These are phyloP conservation scores for Escovopsis sp. DNA, from an alignment of 2,329 filamentous ascomycete species.

Conservation along the genomic window DNA sequence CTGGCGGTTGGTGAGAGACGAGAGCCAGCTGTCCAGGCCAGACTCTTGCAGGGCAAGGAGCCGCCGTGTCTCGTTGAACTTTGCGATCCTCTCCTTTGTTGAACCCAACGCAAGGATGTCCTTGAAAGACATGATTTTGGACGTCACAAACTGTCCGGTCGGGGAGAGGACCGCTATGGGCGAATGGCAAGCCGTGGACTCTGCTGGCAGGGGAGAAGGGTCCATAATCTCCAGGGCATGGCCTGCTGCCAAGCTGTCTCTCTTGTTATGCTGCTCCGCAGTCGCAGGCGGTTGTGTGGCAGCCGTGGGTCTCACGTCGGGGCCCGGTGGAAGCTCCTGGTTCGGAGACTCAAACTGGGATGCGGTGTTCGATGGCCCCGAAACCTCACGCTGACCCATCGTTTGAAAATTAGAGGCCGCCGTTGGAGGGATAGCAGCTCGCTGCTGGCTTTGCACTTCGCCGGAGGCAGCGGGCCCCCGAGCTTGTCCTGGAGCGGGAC, in stretches of 20 bases:
- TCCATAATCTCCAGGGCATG: conserved; percentile 11
- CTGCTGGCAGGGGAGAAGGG: conserved; percentile 22
- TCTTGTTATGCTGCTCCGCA: no score
- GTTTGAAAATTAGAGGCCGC: no score
- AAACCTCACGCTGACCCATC: no score
- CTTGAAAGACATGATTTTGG: conserved; percentile 44
- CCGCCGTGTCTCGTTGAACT: conserved; percentile 57
- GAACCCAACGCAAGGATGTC: conserved; percentile 62
- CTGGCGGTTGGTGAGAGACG: conserved; percentile 27
- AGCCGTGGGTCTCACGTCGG: no score
- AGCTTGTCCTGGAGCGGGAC: no score
- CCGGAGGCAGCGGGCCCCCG: no score
- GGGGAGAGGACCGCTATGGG: conserved; percentile 8
- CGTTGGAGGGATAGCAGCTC: no score
- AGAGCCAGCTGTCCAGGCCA: conserved; percentile 50
- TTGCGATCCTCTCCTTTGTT: conserved; percentile 52
- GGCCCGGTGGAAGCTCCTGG: background rate
- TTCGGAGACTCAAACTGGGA: background rate
- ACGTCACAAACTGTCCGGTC: conserved; percentile 3
- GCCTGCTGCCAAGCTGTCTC: no score
- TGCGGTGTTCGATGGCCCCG: background rate
- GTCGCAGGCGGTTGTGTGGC: no score
- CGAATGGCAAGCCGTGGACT: conserved; percentile 22
- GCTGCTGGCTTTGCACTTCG: no score
- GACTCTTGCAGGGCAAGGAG: conserved; percentile 60